Evolutionary conservation across 495 filamentous ascomycete genomes (phyloP).

Genomic region (Terfezia claveryi): DNA sequence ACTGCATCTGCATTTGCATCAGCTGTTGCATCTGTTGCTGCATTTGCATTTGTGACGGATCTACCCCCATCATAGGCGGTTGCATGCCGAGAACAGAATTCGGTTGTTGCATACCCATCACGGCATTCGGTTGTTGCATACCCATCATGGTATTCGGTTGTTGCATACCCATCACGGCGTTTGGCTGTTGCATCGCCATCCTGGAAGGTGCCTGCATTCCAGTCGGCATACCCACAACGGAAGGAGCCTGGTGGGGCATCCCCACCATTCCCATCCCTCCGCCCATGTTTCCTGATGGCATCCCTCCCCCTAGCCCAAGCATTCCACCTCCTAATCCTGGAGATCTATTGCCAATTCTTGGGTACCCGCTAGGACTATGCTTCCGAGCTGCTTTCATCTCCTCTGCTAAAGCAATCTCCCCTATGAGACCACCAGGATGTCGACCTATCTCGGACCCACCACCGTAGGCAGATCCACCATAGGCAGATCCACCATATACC

Average conservation of each 20-base stretch:
- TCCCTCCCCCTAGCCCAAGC: conserved; percentile 20
- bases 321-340: conserved; percentile 18
- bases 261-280: conserved; percentile 16
- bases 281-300: conserved; percentile 20
- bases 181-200: conserved; percentile 15
- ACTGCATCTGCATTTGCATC: conserved; percentile 87
- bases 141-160: not conserved
- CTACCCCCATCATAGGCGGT: conserved; percentile 31
- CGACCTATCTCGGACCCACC: conserved; percentile 9
- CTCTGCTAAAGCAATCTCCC: conserved; percentile 51
- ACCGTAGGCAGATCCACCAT: not conserved
- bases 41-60: conserved; percentile 59
- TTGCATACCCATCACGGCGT: not conserved
- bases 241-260: too few relatives aligned
- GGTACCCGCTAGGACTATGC: not conserved
- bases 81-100: conserved; percentile 20
- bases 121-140: too few relatives aligned
- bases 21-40: conserved; percentile 63
- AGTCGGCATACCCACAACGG: too few relatives aligned
- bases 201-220: conserved; percentile 16
- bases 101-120: not conserved
- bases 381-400: conserved; percentile 15
- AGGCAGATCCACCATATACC: conserved; percentile 18
- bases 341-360: not conserved
- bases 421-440: conserved; percentile 54